A percentile compares a stretch with the other conserved stretches of the same genome.
These are phyloP conservation scores for Fraxinus velutina DNA, from an alignment of 305 asterid genomes.

Conservation along the genomic window DNA sequence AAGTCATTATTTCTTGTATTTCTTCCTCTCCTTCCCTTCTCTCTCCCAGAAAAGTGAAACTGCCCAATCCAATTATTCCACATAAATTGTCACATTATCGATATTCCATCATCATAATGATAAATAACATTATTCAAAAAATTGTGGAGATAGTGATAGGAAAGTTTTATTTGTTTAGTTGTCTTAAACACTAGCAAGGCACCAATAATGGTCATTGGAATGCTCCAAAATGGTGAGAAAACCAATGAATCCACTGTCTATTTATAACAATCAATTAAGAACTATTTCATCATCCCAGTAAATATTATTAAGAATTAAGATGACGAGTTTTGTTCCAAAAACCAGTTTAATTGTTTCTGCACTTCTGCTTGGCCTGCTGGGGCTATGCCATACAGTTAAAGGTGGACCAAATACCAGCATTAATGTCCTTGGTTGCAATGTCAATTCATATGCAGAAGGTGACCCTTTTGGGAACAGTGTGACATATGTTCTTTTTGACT, in stretches of 20 bases:
- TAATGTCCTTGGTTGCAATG: not conserved
- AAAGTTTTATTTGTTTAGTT: not conserved
- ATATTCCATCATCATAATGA: not conserved
- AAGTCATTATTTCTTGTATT: too few species aligned
- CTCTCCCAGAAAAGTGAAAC: too few species aligned
- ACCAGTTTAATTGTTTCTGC: not conserved
- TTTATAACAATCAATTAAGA: not conserved
- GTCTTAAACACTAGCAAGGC: not conserved
- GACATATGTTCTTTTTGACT: conserved; percentile 14
- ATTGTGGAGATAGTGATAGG: not conserved
- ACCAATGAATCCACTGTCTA: not conserved
- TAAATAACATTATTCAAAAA: too few species aligned
- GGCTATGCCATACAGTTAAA: not conserved
- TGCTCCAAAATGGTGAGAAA: not conserved
- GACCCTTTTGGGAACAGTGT: conserved; percentile 9
- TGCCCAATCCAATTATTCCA: too few species aligned
- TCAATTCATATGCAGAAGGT: not conserved
- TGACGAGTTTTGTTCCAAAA: not conserved
- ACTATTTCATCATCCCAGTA: not conserved
- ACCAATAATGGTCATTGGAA: not conserved
- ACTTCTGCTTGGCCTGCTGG: not conserved
- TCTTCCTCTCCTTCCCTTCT: too few species aligned
- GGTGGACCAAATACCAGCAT: conserved; percentile 4
- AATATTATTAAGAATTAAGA: not conserved
- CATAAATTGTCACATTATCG: not conserved